These are phyloP conservation scores for Rhododendron ferrugineum DNA, from an alignment of 148 eudicot genomes.

Conservation along the genomic window DNA sequence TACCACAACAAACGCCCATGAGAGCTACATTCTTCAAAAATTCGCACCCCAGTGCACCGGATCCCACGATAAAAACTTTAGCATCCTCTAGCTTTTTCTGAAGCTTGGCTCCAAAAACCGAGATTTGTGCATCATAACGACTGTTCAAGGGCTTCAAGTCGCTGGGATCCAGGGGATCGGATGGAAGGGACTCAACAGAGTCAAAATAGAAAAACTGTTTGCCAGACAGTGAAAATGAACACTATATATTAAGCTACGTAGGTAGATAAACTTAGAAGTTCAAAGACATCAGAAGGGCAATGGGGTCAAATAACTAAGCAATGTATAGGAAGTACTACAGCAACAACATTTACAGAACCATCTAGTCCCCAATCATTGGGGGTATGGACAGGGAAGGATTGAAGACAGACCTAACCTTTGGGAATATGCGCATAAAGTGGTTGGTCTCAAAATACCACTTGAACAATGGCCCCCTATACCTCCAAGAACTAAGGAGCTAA, in stretches of 20 bases:
- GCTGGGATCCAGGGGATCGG: constrained; percentile 54
- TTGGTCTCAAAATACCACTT: no score
- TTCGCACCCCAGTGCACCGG: constrained; percentile 95
- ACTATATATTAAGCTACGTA: neutral
- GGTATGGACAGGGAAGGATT: no score
- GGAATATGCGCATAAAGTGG: no score
- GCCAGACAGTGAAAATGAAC: neutral
- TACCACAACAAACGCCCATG: constrained; percentile 80
- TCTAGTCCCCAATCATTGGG: neutral
- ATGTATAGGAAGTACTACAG: neutral
- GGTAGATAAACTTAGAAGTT: neutral
- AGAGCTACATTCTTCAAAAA: constrained; percentile 88
- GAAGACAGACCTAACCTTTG: no score
- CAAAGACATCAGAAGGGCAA: neutral
- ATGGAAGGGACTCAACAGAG: constrained; percentile 82
- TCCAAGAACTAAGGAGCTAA: no score
- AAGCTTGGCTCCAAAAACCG: constrained; percentile 81
- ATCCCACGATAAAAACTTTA: constrained; percentile 67
- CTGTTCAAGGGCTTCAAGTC: constrained; percentile 63
- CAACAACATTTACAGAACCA: neutral
- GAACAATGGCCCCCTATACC: no score
- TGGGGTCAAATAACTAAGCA: neutral
- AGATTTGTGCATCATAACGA: constrained; percentile 92
- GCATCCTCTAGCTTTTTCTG: constrained; percentile 86
- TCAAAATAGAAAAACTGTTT: constrained; percentile 88